A percentile compares a stretch with the other conserved stretches of the same genome.
phyloP scores from a whole-genome alignment of 2,329 filamentous ascomycete species.

The Coniochaeta ligniaria region DNA sequence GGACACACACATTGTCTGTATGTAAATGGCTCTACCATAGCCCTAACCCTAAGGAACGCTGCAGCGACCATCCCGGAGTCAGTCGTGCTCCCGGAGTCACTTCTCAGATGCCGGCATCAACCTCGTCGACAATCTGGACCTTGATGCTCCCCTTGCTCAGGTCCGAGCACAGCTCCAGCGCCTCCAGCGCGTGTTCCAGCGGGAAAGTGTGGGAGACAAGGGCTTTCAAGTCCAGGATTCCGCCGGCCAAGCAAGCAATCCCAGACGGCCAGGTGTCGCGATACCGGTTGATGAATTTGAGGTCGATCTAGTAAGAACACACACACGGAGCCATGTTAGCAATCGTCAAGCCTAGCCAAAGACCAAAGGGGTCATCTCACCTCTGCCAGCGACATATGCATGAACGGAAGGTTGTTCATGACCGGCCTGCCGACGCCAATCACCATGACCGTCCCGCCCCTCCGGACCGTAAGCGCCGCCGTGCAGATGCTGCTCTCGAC shows the following conservation, averaged over 20 bases:
- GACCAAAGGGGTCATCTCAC: too few species aligned
- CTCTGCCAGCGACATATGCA: slow-evolving; percentile 57
- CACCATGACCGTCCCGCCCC: slow-evolving; percentile 55
- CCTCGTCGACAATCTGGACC: slow-evolving; percentile 37
- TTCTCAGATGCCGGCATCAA: too few species aligned
- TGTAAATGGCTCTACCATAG: too few species aligned
- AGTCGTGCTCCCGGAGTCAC: too few species aligned
- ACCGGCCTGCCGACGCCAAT: slow-evolving; percentile 55
- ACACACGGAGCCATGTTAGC: too few species aligned
- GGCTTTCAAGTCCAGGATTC: slow-evolving; percentile 53
- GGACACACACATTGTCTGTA: too few species aligned
- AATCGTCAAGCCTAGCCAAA: too few species aligned
- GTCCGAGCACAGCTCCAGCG: slow-evolving; percentile 45
- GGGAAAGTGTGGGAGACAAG: slow-evolving; percentile 58
- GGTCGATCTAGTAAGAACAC: slow-evolving; percentile 44
- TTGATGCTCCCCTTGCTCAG: slow-evolving; percentile 48
- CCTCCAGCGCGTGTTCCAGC: slow-evolving; percentile 54
- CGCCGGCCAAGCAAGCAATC: slow-evolving; percentile 51
- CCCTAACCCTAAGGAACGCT: too few species aligned
- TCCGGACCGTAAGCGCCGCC: slow-evolving; percentile 47
- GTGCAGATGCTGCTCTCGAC: slow-evolving; percentile 57
- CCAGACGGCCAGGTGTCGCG: slow-evolving; percentile 63
- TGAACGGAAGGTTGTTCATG: slow-evolving; percentile 61
- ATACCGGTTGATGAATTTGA: slow-evolving; percentile 66
- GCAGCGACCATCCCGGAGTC: too few species aligned